phyloP scores from a whole-genome alignment of 345 rosid species.

The Pistacia atlantica region DNA sequence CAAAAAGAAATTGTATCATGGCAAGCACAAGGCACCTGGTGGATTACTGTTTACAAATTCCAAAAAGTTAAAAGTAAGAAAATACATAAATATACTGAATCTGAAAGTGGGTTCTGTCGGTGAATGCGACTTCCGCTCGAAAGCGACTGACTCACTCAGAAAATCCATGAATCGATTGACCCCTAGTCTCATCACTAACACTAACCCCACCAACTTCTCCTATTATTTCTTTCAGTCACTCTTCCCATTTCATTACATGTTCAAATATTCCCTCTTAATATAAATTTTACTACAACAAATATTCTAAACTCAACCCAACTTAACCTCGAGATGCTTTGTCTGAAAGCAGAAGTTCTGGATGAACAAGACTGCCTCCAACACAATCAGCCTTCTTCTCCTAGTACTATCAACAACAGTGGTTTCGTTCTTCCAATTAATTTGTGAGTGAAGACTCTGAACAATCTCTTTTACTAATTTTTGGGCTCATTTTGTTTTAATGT shows the following conservation, averaged over 20 bases:
- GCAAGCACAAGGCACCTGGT: not conserved
- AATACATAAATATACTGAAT: not conserved
- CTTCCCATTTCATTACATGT: not conserved
- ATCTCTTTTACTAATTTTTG: not conserved
- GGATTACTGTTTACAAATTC: not conserved
- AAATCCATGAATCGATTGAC: not conserved
- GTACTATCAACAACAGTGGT: conserved; percentile 31
- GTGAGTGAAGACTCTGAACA: conserved; percentile 26
- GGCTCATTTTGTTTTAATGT: not conserved
- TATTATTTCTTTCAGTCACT: not conserved
- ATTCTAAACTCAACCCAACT: too few relatives aligned
- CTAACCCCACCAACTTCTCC: not conserved
- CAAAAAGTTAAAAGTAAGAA: not conserved
- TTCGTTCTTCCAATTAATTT: conserved; percentile 57
- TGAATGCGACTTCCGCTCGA: not conserved
- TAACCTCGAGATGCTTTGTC: conserved; percentile 49
- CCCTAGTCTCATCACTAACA: not conserved
- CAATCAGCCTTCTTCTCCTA: conserved; percentile 28
- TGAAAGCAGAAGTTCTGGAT: conserved; percentile 54
- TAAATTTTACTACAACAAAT: too few relatives aligned
- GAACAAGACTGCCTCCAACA: conserved; percentile 30
- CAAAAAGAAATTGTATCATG: not conserved
- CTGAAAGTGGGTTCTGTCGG: conserved; percentile 9
- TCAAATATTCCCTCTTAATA: too few relatives aligned
- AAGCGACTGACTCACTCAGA: not conserved